Conservation (phyloP, 1,284 basidiomycete species). For the Uromyces viciae-fabae region DNA sequence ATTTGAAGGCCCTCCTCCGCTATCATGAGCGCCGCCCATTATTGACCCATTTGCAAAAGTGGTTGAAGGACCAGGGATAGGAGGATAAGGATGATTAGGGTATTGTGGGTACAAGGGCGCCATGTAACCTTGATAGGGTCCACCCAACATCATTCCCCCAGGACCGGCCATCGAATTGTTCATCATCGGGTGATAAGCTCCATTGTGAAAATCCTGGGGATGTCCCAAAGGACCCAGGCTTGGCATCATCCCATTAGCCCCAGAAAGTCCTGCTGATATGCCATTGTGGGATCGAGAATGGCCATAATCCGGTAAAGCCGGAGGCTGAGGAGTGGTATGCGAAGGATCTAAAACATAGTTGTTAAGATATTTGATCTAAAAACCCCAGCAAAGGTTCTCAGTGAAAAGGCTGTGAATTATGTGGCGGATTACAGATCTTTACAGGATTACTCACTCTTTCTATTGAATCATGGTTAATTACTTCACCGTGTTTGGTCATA, state of each 20-base stretch:
- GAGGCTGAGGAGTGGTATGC: slow-evolving; percentile 65
- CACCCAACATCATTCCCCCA: slow-evolving; percentile 27
- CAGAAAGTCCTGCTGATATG: not conserved
- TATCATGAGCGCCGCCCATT: slow-evolving; percentile 14
- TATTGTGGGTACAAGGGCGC: slow-evolving; percentile 32
- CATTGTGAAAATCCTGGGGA: slow-evolving; percentile 27
- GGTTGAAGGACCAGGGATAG: slow-evolving; percentile 20
- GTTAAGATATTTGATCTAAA: slow-evolving; percentile 78
- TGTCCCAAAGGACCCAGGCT: slow-evolving; percentile 1
- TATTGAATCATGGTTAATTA: slow-evolving; percentile 49
- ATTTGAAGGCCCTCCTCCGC: not conserved
- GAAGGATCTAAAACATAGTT: slow-evolving; percentile 89
- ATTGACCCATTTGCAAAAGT: slow-evolving; percentile 20
- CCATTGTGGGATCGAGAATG: slow-evolving; percentile 19
- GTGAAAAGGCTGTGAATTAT: not conserved
- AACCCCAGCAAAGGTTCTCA: not conserved
- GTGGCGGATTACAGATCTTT: no score
- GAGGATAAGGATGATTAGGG: slow-evolving; percentile 3
- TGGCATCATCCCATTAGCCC: slow-evolving; percentile 35
- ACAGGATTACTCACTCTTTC: slow-evolving; percentile 43
- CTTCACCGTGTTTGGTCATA: slow-evolving; percentile 51
- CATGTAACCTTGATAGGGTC: slow-evolving; percentile 16
- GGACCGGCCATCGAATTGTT: slow-evolving; percentile 16
- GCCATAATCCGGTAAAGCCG: slow-evolving; percentile 12
- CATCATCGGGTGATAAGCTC: slow-evolving; percentile 18